These are phyloP conservation scores for Alternaria arborescens DNA, from an alignment of 2,329 filamentous ascomycete species.

Conservation along the genomic window DNA sequence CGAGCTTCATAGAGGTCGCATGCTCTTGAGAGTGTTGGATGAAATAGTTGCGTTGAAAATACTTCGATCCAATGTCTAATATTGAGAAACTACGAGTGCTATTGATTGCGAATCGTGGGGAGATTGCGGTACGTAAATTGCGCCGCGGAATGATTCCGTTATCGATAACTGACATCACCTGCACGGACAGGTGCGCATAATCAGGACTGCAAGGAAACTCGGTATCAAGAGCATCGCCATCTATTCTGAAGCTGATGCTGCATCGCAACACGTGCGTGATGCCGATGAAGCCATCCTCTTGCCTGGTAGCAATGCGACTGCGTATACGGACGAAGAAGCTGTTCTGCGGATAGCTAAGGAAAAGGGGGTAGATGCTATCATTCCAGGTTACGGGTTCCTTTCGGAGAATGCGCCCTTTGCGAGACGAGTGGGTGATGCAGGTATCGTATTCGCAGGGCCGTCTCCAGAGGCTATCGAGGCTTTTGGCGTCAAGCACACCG, in stretches of 20 bases:
- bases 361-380: conserved; percentile 64
- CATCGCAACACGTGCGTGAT: conserved; percentile 62
- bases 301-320: conserved; percentile 57
- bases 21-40: background rate
- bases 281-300: conserved; percentile 65
- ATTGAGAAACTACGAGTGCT: conserved; percentile 61
- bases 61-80: background rate
- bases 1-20: background rate
- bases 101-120: conserved; percentile 67
- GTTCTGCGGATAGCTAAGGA: conserved; percentile 63
- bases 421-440: conserved; percentile 59
- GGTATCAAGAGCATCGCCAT: conserved; percentile 64
- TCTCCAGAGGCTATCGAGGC: conserved; percentile 61
- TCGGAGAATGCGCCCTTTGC: conserved; percentile 72
- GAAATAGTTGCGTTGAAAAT: background rate
- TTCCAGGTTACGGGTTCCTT: conserved; percentile 74
- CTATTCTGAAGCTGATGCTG: conserved; percentile 65
- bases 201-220: conserved; percentile 60
- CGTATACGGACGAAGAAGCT: conserved; percentile 59
- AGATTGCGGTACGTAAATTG: conserved; percentile 57
- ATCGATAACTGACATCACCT: conserved; percentile 25
- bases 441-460: conserved; percentile 69
- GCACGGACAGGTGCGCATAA: conserved; percentile 54
- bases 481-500: conserved; percentile 68
- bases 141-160: conserved; percentile 1